phyloP scores from a whole-genome alignment of 352 stramenopile genomes.

The Stramenopiles sp. region DNA sequence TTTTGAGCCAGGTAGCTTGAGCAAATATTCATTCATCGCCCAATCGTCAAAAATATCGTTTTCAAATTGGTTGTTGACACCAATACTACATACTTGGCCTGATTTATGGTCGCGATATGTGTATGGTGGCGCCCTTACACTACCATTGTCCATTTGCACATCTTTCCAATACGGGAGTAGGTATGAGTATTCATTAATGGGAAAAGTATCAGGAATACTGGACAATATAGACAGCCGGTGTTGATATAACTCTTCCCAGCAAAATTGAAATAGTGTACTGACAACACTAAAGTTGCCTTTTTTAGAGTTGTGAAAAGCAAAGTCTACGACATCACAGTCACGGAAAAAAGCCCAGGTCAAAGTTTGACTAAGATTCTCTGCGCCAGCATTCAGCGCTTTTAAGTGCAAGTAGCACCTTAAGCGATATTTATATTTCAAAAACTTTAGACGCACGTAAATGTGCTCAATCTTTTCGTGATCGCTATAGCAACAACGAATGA shows the following conservation, averaged over 20 bases:
- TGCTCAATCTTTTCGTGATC: neutral
- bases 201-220: neutral
- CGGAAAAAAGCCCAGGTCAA: neutral
- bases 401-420: neutral
- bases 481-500: neutral
- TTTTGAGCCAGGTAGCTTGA: neutral
- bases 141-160: neutral
- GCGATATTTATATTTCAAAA: constrained; percentile 2
- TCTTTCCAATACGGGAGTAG: neutral
- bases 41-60: neutral
- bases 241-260: neutral
- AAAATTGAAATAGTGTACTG: neutral
- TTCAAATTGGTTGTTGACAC: neutral
- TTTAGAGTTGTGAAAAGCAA: neutral
- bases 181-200: neutral
- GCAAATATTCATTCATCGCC: neutral
- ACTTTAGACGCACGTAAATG: neutral
- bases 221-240: neutral
- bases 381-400: neutral
- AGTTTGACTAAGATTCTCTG: neutral
- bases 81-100: neutral
- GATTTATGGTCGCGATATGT: neutral
- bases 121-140: neutral
- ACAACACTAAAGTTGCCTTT: neutral
- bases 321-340: neutral